Conservation (phyloP, 139 green algal genomes). For the Dunaliella sp. region DNA sequence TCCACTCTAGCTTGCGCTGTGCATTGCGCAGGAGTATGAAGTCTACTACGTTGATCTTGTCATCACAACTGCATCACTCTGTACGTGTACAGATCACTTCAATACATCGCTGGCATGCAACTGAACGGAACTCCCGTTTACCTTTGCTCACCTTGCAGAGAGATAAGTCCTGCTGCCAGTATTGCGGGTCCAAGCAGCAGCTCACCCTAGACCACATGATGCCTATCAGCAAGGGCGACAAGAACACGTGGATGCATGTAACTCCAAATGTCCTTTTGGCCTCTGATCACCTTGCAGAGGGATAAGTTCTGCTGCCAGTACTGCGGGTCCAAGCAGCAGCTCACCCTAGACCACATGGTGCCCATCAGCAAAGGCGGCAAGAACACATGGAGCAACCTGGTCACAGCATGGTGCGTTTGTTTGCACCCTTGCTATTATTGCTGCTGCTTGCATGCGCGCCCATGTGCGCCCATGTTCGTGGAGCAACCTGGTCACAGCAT, state of each 20-base stretch:
- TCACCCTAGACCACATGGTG: constrained; percentile 45
- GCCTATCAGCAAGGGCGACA: constrained; percentile 28
- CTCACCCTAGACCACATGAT: constrained; percentile 46
- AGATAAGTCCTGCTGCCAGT: constrained; percentile 4
- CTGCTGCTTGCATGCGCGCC: too few species aligned
- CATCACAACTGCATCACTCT: too few species aligned
- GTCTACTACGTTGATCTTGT: too few species aligned
- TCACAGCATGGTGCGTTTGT: constrained; percentile 21
- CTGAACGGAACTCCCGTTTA: too few species aligned
- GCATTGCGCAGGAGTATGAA: too few species aligned
- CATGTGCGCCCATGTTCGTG: too few species aligned
- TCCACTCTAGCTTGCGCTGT: too few species aligned
- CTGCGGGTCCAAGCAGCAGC: constrained; percentile 26
- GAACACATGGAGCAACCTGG: constrained; percentile 44
- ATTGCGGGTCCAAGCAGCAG: constrained; percentile 30
- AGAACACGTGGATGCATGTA: constrained; percentile 33
- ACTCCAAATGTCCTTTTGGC: background rate
- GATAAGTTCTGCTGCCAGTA: constrained; percentile 17
- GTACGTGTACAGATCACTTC: too few species aligned
- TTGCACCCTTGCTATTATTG: too few species aligned
- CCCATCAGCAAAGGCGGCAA: constrained; percentile 29
- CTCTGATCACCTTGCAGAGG: background rate
- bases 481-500: constrained; percentile 41
- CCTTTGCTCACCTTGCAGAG: background rate
- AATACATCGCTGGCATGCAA: too few species aligned